Evolutionary conservation across 139 green algal species (phyloP).

Genomic region (Penium margaritaceum): DNA sequence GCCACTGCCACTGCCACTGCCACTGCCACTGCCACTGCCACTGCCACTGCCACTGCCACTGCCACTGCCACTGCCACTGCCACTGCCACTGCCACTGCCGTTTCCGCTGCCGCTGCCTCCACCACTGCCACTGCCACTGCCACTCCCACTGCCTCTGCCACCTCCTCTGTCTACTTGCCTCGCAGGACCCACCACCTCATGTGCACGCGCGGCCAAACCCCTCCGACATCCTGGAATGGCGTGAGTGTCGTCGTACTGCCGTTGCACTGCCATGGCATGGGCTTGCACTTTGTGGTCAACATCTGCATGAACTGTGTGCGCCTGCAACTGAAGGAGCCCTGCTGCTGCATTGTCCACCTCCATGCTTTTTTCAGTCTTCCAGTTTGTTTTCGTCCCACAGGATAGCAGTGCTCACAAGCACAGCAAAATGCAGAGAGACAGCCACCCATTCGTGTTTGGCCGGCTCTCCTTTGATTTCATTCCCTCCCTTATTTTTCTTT

Average conservation of each 20-base stretch:
- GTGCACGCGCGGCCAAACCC: slow-evolving; percentile 15
- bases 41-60: too few species aligned
- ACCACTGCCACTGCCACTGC: too few species aligned
- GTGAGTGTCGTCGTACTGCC: too few species aligned
- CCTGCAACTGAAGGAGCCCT: too few species aligned
- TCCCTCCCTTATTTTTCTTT: not conserved
- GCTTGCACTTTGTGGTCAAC: not conserved
- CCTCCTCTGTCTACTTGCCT: too few species aligned
- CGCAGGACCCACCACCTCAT: slow-evolving; percentile 35
- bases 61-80: too few species aligned
- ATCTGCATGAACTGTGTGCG: too few species aligned
- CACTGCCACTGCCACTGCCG: too few species aligned
- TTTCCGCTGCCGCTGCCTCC: too few species aligned
- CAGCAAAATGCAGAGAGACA: not conserved
- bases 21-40: too few species aligned
- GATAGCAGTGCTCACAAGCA: not conserved
- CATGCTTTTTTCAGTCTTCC: not conserved
- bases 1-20: too few species aligned
- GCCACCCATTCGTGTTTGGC: not conserved
- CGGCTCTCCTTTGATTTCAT: not conserved
- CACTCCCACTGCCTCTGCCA: too few species aligned
- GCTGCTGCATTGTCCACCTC: not conserved
- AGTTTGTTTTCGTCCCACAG: not conserved
- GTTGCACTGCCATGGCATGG: not conserved
- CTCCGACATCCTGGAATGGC: slow-evolving; percentile 37